Evolutionary conservation across 1,139 yeast species (phyloP).

Genomic region (Geotrichum fermentans): DNA sequence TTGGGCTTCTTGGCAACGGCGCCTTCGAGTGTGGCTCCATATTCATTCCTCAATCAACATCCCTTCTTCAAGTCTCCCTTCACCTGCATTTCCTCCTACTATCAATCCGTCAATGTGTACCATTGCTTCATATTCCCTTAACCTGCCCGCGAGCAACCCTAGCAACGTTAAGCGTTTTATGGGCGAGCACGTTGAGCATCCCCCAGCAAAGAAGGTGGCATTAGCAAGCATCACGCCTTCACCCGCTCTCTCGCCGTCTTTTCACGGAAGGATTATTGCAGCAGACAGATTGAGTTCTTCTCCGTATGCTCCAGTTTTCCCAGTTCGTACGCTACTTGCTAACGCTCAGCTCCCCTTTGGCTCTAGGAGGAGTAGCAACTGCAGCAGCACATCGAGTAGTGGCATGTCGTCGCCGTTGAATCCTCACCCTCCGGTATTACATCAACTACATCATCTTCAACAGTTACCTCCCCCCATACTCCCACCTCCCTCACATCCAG

Average conservation of each 20-base stretch:
- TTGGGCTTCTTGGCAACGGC: conserved; percentile 34
- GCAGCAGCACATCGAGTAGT: conserved; percentile 3
- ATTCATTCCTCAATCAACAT: conserved; percentile 20
- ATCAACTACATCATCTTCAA: neutral
- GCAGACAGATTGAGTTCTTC: conserved; percentile 10
- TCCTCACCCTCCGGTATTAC: neutral
- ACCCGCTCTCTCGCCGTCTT: neutral
- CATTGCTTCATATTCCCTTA: conserved; percentile 3
- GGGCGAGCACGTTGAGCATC: conserved; percentile 7
- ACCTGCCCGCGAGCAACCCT: neutral
- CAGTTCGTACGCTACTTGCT: conserved; percentile 13
- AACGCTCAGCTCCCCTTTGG: neutral
- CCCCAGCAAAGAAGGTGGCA: neutral
- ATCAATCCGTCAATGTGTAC: neutral
- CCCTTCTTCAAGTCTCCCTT: neutral
- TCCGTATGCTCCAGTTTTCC: conserved; percentile 18
- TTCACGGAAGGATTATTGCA: conserved; percentile 3
- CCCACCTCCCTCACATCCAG: conserved; percentile 2
- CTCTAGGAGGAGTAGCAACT: neutral
- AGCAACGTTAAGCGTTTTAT: conserved; percentile 3
- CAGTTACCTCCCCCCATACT: neutral
- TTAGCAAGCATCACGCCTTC: neutral
- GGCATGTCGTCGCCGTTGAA: conserved; percentile 2
- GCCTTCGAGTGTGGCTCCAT: conserved; percentile 28
- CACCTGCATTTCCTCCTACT: conserved; percentile 1